Percentiles rank a stretch among this genome's conserved stretches.
These are phyloP conservation scores for Saccharomycopsis fodiens DNA, from an alignment of 805 yeast genomes.

Conservation along the genomic window DNA sequence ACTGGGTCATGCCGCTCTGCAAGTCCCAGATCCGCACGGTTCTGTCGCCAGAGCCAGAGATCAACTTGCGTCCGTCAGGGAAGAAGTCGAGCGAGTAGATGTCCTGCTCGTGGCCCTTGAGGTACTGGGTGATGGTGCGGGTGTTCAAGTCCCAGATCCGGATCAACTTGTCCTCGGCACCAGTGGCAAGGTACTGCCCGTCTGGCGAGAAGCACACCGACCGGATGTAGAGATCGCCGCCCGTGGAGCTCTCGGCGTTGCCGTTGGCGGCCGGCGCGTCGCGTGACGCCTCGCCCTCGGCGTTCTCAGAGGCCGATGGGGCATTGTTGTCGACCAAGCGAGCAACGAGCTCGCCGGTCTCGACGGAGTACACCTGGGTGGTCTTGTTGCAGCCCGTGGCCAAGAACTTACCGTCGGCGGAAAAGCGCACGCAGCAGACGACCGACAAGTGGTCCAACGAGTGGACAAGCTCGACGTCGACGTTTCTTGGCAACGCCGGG, in stretches of 20 bases:
- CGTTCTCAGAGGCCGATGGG: constrained; percentile 30
- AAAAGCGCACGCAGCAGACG: constrained; percentile 93
- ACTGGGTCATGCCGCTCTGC: constrained; percentile 78
- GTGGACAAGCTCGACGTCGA: constrained; percentile 84
- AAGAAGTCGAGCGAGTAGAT: constrained; percentile 92
- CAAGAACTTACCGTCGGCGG: constrained; percentile 81
- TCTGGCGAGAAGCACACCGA: constrained; percentile 96
- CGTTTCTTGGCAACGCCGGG: constrained; percentile 67
- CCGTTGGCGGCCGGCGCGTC: constrained; percentile 29
- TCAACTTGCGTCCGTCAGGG: constrained; percentile 88
- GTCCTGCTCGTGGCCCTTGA: constrained; percentile 96
- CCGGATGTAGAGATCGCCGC: constrained; percentile 84
- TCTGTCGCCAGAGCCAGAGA: constrained; percentile 94
- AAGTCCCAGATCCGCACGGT: constrained; percentile 96
- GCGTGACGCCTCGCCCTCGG: constrained; percentile 29
- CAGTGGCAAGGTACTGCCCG: constrained; percentile 62
- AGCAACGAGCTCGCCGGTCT: constrained; percentile 84
- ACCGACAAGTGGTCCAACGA: constrained; percentile 90
- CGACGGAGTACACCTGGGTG: constrained; percentile 89
- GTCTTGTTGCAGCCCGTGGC: constrained; percentile 97
- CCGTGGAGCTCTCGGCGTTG: constrained; percentile 33
- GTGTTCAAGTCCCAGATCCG: constrained; percentile 94
- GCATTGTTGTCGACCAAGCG: constrained; percentile 74
- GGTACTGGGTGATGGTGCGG: constrained; percentile 73
- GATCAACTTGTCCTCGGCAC: constrained; percentile 83